phyloP scores from a whole-genome alignment of 2,329 filamentous ascomycete species.

The Botryotinia narcissicola region DNA sequence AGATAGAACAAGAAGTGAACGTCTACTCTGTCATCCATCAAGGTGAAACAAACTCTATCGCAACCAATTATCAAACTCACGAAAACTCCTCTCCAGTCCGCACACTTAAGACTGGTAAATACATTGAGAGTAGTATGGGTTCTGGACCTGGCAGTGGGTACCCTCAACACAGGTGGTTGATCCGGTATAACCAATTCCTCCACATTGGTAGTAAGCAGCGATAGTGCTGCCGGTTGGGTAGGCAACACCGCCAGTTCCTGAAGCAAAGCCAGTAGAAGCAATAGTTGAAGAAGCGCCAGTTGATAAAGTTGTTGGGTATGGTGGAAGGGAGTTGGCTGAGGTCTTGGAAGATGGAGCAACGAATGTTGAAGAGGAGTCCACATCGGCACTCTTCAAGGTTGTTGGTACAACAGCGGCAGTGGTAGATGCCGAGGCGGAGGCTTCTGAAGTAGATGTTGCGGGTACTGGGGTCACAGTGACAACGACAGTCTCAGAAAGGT shows the following conservation, averaged over 20 bases:
- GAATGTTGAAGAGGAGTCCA: neutral
- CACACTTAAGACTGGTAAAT: neutral
- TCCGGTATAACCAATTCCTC: conserved; percentile 28
- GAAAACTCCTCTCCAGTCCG: neutral
- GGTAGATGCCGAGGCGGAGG: neutral
- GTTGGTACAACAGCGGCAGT: neutral
- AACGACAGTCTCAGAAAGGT: neutral
- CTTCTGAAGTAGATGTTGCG: neutral
- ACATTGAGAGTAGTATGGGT: conserved; percentile 24
- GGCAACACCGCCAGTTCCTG: conserved; percentile 9
- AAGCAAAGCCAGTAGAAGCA: conserved; percentile 15
- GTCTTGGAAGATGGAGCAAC: conserved; percentile 10
- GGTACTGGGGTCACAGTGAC: conserved; percentile 10
- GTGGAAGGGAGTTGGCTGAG: neutral
- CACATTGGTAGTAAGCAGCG: conserved; percentile 29
- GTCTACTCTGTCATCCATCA: conserved; percentile 8
- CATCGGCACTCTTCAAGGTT: neutral
- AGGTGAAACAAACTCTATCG: conserved; percentile 5
- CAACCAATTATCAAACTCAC: neutral
- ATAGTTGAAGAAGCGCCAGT: conserved; percentile 3
- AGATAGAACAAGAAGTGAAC: conserved; percentile 21
- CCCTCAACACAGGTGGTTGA: conserved; percentile 24
- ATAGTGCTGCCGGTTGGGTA: neutral
- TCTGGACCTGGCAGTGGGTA: conserved; percentile 26
- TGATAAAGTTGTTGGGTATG: conserved; percentile 16